Base-by-base conservation (phyloP, 148 eudicot species). In the Arctostaphylos glauca region DNA sequence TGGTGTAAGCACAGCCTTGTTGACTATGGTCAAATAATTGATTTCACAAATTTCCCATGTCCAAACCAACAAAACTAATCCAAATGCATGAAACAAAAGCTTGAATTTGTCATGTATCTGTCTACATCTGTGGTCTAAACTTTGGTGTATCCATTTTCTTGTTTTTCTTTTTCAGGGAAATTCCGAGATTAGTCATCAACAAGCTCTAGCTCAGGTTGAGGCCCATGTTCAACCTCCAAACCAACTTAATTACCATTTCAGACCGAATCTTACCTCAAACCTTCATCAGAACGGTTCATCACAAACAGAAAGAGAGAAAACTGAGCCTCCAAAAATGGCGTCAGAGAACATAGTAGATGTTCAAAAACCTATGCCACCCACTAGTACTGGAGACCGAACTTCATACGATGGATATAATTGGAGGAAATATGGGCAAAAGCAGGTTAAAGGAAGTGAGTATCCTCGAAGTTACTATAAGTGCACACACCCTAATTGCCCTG, bases 361-460 rank as follows among this genome's bases (percentile, higher is more conserved):
- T 66, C 85, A 81, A 68, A 87, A 84, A 78, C 77, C 81, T 50
- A 64, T 44, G 60, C 56, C 86, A 58, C 76, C 80, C 38, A 44
- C 87, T 66, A 87, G 83, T 49, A 85, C 31, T 19, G 78, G 50
- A 25, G 92, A 94, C 74, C 89, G 89, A 31, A 84, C 89, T 64
- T 88, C 97, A 67, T 91, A 92, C 48, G 98, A 94, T 84, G 97
- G 97, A n/a, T 90, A 94, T 83, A 94, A 90, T 64, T 96, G 99
- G 98, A 86, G 98, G 76, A 96, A 96, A 85, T 96, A 96, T 55
- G 99, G 99, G 44, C 99, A 96, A 83, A 96, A 96, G 84, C 98
- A 94, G 83, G 99, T 96, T 12, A 96, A 96, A 91, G 99, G 99
- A 74, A 96, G 99, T n/a, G 95, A 94, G 79, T 92, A 87, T 55